Percentiles rank a stretch among this genome's conserved stretches.
Conservation (phyloP, 169 alveolate genomes). For the Plasmodium malariae region DNA sequence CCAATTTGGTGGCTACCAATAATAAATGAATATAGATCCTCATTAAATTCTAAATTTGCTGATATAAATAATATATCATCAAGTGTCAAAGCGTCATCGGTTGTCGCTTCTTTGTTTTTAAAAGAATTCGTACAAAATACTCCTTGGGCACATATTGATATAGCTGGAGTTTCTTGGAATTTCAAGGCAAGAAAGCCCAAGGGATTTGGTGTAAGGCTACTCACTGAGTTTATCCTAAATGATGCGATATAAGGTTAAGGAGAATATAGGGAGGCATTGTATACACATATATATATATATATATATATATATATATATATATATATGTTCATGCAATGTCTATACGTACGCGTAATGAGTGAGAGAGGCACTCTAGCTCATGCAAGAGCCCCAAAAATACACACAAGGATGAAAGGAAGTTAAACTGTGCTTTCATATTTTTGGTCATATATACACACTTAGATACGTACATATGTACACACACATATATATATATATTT, state of each 20-base stretch:
- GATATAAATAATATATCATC: constrained; percentile 89
- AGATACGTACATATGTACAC: not conserved
- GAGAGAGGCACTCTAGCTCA: no score
- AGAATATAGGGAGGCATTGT: no score
- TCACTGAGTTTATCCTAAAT: constrained; percentile 77
- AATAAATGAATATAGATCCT: constrained; percentile 86
- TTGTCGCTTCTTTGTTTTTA: constrained; percentile 95
- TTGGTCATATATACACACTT: not conserved
- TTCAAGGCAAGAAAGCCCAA: constrained; percentile 83
- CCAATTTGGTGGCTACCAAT: constrained; percentile 93
- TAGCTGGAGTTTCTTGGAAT: constrained; percentile 95
- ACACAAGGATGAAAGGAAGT: no score
- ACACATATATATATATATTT: not conserved
- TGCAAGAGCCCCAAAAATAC: no score
- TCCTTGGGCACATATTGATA: constrained; percentile 96
- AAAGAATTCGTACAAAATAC: constrained; percentile 92
- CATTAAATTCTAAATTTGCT: constrained; percentile 90
- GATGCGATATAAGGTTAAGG: not conserved
- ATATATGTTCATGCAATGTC: not conserved
- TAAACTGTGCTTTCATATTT: not conserved
- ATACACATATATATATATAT: not conserved
- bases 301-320: not conserved
- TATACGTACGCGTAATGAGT: no score
- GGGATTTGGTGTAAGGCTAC: constrained; percentile 89
- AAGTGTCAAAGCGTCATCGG: constrained; percentile 87